Evolutionary conservation across 257 asterid genomes (phyloP).

Genomic region (Solanum arcanum): DNA sequence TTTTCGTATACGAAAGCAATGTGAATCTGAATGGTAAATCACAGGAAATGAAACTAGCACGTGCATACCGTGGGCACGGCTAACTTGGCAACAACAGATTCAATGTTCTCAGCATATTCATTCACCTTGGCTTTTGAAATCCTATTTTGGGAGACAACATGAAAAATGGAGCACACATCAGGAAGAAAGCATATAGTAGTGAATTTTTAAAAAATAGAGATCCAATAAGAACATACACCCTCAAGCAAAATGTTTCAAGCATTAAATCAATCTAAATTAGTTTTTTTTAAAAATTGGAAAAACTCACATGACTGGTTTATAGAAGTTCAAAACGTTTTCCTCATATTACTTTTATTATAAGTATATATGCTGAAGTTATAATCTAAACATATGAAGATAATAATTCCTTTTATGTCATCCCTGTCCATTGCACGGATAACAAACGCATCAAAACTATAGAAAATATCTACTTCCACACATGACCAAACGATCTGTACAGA

Average conservation of each 20-base stretch:
- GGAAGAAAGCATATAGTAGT: background rate
- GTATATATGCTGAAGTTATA: background rate
- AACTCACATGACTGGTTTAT: background rate
- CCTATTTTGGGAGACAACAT: conserved; percentile 16
- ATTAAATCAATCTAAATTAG: background rate
- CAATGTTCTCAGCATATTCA: conserved; percentile 70
- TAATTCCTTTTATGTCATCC: background rate
- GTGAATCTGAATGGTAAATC: background rate
- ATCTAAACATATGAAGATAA: background rate
- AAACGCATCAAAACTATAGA: background rate
- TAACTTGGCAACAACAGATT: conserved; percentile 59
- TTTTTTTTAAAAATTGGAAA: no score
- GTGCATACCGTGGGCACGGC: conserved; percentile 36
- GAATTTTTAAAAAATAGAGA: background rate
- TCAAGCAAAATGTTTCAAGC: background rate
- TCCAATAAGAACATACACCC: background rate
- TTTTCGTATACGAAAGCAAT: background rate
- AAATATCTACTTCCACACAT: background rate
- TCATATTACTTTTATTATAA: background rate
- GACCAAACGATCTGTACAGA: background rate
- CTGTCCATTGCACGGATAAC: background rate
- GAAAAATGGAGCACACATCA: background rate
- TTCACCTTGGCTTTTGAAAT: conserved; percentile 58
- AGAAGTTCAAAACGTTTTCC: background rate
- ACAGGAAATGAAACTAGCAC: background rate